Evolutionary conservation across 2,329 filamentous ascomycete species (phyloP).

Genomic region (Nannizzia gypsea): DNA sequence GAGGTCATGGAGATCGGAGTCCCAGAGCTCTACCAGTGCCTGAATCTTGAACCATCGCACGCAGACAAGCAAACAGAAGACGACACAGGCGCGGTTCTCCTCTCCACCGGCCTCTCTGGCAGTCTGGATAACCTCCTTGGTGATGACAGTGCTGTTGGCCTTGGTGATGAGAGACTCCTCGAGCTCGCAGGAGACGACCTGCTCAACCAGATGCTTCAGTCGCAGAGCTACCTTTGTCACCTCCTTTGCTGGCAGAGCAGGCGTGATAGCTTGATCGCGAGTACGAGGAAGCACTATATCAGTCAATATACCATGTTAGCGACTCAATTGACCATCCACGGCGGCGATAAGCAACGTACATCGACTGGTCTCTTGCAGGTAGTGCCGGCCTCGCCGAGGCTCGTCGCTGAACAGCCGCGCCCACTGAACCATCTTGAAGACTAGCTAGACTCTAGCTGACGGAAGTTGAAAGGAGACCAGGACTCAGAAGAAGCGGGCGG

Average conservation of each 20-base stretch:
- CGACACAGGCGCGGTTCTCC: constrained; percentile 65
- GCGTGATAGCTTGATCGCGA: constrained; percentile 33
- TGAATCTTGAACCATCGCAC: constrained; percentile 70
- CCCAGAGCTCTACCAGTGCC: constrained; percentile 73
- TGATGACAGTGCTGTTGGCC: constrained; percentile 79
- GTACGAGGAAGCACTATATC: constrained; percentile 33
- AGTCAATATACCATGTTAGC: not conserved
- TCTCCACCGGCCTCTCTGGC: constrained; percentile 69
- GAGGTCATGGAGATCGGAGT: constrained; percentile 69
- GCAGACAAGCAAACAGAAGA: constrained; percentile 68
- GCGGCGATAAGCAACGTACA: constrained; percentile 21
- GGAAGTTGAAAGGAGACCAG: not conserved
- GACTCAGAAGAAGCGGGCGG: not conserved
- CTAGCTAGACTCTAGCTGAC: not conserved
- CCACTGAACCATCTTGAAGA: constrained; percentile 29
- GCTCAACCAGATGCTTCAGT: constrained; percentile 79
- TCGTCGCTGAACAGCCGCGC: constrained; percentile 22
- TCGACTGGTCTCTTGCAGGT: constrained; percentile 30
- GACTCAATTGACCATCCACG: not conserved
- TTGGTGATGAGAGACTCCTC: constrained; percentile 61
- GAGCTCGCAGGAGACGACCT: constrained; percentile 81
- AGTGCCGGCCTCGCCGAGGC: constrained; percentile 18
- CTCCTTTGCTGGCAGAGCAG: constrained; percentile 61
- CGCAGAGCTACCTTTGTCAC: constrained; percentile 85
- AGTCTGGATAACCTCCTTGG: constrained; percentile 62